Base-by-base conservation (phyloP, 176 grass and related monocot genomes). In the Chrysopogon serrulatus region DNA sequence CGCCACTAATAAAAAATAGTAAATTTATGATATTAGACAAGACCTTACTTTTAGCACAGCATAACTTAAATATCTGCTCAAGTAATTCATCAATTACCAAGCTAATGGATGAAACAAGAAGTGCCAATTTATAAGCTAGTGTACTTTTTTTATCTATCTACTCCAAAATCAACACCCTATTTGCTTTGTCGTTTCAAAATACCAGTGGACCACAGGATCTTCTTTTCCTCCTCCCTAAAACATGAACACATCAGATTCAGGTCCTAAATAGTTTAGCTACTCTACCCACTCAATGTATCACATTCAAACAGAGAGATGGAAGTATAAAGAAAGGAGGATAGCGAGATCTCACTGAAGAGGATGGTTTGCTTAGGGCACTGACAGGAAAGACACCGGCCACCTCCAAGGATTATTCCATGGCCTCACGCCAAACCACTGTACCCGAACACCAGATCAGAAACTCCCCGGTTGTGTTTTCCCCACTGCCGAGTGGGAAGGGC, bases 301-400 rank as follows among this genome's bases (percentile, higher is more conserved):
- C 37, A 35, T 48, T 31, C 13, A 32, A 78, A 86, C 78, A 9
- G 27, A 56, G 62, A 83, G 24, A 76, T 10, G 21, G 37, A 53
- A 49, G 76, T 79, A 24, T 8, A 69, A 39, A 45, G 65, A 56
- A 30, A n/a, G 24, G 54, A 71, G 65, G 53, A 27, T 42, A 24
- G 59, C n/a, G 80, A 65, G 78, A 87, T 77, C 91, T 91, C 53
- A 99, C 86, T 78, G 31, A 83, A 95, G 77, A 98, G 89, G 71
- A 96, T 82, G 37, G 91, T 95, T 63, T 91, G 93, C 83, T 92
- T 12, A 81, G 83, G 32, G 85, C 83, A 17, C 93, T 90, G 51
- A 96, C 73, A 54, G 94, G 63, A 57, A 99, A 89, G 33, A 96
- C 72, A 2, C 89, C 93, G 4, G 93, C 87, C 62, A 30, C 78